Conservation (phyloP, 441 rosid species). For the Erodium trifolium region DNA sequence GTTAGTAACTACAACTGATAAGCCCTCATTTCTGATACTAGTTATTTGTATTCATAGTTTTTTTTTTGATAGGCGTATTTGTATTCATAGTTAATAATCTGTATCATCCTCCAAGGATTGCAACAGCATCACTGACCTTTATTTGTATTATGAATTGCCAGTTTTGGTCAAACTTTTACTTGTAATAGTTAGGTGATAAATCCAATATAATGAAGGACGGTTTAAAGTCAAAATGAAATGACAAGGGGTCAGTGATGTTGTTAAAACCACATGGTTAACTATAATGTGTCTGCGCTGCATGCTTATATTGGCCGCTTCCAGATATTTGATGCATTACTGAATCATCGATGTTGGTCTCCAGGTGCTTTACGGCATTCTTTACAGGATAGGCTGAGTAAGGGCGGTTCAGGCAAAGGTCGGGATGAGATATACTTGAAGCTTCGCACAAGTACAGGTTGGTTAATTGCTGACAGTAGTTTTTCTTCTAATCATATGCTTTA, state of each 20-base stretch:
- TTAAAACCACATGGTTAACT: neutral
- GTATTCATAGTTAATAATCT: neutral
- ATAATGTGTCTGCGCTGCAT: neutral
- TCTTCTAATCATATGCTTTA: neutral
- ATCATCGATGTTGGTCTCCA: slow-evolving; percentile 21
- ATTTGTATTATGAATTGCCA: neutral
- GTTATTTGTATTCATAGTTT: neutral
- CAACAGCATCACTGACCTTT: neutral
- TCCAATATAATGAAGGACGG: neutral
- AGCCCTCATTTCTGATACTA: slow-evolving; percentile 11
- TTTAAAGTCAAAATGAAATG: neutral
- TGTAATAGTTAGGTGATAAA: neutral
- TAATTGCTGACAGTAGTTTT: neutral
- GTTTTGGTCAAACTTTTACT: neutral
- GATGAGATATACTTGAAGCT: slow-evolving; percentile 83
- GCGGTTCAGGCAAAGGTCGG: slow-evolving; percentile 62
- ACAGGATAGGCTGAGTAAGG: slow-evolving; percentile 82
- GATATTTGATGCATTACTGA: neutral
- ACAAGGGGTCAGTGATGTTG: neutral
- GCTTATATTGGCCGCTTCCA: neutral
- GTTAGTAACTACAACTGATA: slow-evolving; percentile 29
- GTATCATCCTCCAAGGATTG: neutral
- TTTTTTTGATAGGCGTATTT: too few species aligned
- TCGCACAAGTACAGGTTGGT: slow-evolving; percentile 76
- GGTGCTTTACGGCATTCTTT: slow-evolving; percentile 89